A percentile compares a stretch with the other conserved stretches of the same genome.
Conservation (phyloP, 768 basidiomycete species). For the Strobilomyces echinocephalus region DNA sequence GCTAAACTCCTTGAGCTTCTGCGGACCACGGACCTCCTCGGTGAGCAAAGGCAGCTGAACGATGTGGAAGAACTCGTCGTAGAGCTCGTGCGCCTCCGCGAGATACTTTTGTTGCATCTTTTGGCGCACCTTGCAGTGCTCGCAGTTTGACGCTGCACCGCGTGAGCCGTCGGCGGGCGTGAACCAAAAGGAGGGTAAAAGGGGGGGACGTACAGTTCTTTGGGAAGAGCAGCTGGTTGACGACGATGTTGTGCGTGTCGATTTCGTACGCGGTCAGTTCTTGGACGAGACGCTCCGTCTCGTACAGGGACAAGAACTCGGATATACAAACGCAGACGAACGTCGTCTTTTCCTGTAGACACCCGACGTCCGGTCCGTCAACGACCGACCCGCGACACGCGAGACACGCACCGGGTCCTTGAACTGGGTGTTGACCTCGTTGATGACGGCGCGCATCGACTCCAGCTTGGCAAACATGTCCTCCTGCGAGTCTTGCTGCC, state of each 20-base stretch:
- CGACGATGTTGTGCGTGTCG: constrained; percentile 98
- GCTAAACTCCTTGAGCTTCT: constrained; percentile 90
- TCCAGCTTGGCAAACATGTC: constrained; percentile 99
- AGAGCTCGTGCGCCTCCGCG: constrained; percentile 92
- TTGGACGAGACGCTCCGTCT: constrained; percentile 97
- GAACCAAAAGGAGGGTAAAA: neutral
- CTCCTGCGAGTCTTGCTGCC: constrained; percentile 82
- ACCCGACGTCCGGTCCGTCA: neutral
- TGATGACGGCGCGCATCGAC: constrained; percentile 93
- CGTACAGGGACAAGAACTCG: constrained; percentile 96
- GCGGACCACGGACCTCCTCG: constrained; percentile 94
- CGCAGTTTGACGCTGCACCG: constrained; percentile 77
- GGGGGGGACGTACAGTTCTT: constrained; percentile 62
- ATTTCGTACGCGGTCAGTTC: constrained; percentile 93
- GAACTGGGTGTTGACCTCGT: constrained; percentile 98
- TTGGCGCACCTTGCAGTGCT: constrained; percentile 90
- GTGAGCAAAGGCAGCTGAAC: constrained; percentile 88
- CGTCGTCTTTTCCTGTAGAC: constrained; percentile 86
- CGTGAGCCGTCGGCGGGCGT: neutral
- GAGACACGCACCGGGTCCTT: constrained; percentile 80
- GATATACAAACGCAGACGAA: constrained; percentile 99
- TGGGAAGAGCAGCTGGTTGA: constrained; percentile 95
- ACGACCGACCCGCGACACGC: neutral
- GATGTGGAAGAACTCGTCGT: constrained; percentile 98
- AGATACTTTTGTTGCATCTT: constrained; percentile 99